Evolutionary conservation across 257 asterid species (phyloP).

Genomic region (Solanum paucissectum): DNA sequence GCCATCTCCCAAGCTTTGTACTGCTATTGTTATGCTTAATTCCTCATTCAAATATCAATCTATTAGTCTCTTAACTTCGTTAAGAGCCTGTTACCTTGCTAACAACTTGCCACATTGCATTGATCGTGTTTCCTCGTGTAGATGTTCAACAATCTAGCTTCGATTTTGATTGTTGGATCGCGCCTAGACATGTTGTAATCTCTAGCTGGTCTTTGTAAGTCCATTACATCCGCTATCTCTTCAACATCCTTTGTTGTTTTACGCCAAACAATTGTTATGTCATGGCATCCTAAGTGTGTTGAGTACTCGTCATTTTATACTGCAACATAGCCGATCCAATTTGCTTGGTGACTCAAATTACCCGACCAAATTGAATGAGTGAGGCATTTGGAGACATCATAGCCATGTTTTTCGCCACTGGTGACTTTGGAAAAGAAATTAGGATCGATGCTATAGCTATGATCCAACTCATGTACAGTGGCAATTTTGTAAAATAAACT

Average conservation of each 20-base stretch:
- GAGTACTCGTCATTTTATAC: constrained; percentile 3
- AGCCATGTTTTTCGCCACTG: too few species aligned
- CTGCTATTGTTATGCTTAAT: not conserved
- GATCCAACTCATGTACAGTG: too few species aligned
- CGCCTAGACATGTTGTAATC: constrained; percentile 4
- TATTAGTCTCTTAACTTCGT: too few species aligned
- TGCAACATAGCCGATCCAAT: too few species aligned
- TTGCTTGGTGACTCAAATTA: too few species aligned
- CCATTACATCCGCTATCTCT: constrained; percentile 15
- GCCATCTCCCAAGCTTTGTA: constrained; percentile 21
- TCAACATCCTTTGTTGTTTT: constrained; percentile 19
- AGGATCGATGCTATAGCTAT: too few species aligned
- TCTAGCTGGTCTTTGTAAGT: not conserved
- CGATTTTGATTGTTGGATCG: not conserved
- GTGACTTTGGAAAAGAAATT: too few species aligned
- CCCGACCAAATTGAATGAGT: too few species aligned
- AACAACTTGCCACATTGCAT: not conserved
- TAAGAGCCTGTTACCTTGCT: too few species aligned
- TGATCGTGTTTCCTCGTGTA: not conserved
- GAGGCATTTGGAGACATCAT: too few species aligned
- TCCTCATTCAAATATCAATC: too few species aligned
- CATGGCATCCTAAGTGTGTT: not conserved
- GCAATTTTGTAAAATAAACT: too few species aligned
- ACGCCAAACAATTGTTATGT: constrained; percentile 15
- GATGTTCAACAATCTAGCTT: constrained; percentile 6